Evolutionary conservation across 2,329 filamentous ascomycete species (phyloP).

Genomic region (Penicillium sclerotigenum): DNA sequence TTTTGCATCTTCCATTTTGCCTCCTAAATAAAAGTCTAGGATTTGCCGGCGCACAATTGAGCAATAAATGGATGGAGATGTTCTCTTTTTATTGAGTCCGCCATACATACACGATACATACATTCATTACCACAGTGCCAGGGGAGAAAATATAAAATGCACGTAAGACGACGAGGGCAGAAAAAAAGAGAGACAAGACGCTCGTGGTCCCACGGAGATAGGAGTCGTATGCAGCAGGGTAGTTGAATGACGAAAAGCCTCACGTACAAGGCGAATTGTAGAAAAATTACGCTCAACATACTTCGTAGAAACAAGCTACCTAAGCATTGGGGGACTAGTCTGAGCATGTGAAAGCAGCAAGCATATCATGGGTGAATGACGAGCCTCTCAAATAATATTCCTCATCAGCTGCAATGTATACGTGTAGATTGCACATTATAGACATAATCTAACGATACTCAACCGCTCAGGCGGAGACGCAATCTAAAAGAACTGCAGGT

Average conservation of each 20-base stretch:
- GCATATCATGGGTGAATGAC: background rate
- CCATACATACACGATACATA: too few species aligned
- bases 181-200: background rate
- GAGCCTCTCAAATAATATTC: background rate
- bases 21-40: too few species aligned
- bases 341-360: background rate
- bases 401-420: background rate
- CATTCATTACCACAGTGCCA: background rate
- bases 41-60: too few species aligned
- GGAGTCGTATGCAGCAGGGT: background rate
- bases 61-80: background rate
- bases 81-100: background rate
- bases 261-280: background rate
- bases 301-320: background rate
- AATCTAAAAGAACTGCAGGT: background rate
- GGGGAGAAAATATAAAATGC: background rate
- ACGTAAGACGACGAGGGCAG: background rate
- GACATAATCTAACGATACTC: background rate
- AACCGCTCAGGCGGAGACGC: background rate
- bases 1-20: slow-evolving; percentile 6
- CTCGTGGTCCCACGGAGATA: too few species aligned
- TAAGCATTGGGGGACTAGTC: background rate
- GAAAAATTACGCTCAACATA: background rate
- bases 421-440: background rate
- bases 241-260: background rate